Base-by-base conservation (phyloP, 2,329 filamentous ascomycete genomes). In the Ilyonectria destructans region DNA sequence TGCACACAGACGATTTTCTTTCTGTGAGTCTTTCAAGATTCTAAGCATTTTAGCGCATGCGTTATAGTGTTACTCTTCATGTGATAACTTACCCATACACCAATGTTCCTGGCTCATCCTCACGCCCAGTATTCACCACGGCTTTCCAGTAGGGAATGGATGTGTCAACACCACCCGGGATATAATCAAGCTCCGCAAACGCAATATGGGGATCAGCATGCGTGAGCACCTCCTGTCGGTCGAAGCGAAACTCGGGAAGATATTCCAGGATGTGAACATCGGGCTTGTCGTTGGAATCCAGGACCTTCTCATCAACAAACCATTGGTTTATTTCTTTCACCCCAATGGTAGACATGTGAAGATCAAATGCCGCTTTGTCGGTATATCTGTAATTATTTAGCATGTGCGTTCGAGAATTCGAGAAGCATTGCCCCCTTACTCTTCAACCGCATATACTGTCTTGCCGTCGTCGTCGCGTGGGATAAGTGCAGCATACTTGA, bases 101-200 rank as follows among this genome's bases (percentile, higher is more conserved):
- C 33, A 78, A 57, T 6, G 76, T 76, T 3, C 76, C 77, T 0
- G 45, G 45, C 54, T 77, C 71, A 37, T 70, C 65, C 6, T 74
- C 62, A 7, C 69, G 62, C 2, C 71, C 72, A 3, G 71, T 69
- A 17, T 73, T 69, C 4, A 77, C 74, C 3, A 78, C 75, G 1
- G 73, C 68, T 57, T 73, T 70, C 76, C 75, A 78, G 65, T 75
- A 76, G 1, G 75, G 74, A n/a, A 74, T 58, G 2, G 77, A 71
- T 13, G 65, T 69, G 1, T 67, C 68, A 26, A 73, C 69, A 4
- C 69, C 71, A 8, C 69, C 75, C 9, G 70, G 65, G n/a, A 75
- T 59, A 67, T 78, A 78, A 26, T 73, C 69, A 3, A 79, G 62
- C 58, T 77, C 75, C 17, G 71, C 73, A 29, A 77, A 71, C 23